Conservation (phyloP, 768 basidiomycete genomes). For the Tulasnella calospora region DNA sequence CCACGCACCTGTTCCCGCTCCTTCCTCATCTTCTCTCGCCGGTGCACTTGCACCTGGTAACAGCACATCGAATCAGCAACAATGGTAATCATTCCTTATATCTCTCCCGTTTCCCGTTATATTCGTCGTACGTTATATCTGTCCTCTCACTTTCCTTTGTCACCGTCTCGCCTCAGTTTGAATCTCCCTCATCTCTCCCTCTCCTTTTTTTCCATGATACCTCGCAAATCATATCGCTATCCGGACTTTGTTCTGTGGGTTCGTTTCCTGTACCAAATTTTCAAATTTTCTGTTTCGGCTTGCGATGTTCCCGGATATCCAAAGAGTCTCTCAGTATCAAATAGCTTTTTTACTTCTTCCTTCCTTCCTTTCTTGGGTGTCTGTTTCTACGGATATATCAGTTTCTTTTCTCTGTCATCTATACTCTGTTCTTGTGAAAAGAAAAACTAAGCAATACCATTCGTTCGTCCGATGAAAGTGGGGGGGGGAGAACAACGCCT, state of each 20-base stretch:
- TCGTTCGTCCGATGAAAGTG: neutral
- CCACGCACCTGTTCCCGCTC: neutral
- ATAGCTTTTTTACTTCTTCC: neutral
- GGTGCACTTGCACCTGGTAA: neutral
- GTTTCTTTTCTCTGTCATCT: constrained; percentile 4
- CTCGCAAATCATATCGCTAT: neutral
- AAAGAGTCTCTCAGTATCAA: neutral
- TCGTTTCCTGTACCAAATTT: neutral
- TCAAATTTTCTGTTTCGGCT: neutral
- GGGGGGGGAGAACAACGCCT: neutral
- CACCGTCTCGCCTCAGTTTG: neutral
- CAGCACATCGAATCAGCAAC: neutral
- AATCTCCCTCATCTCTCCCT: neutral
- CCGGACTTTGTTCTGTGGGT: neutral
- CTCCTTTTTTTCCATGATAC: neutral
- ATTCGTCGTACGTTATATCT: neutral
- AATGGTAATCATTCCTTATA: neutral
- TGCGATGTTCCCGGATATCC: constrained; percentile 6
- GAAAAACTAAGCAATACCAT: neutral
- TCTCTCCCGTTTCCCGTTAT: neutral
- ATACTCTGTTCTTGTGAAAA: constrained; percentile 6
- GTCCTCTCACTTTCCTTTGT: neutral
- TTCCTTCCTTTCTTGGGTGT: neutral
- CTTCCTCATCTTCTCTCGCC: neutral
- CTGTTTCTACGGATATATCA: neutral